Evolutionary conservation across 169 alveolate genomes (phyloP).

Genomic region (Plasmodium cynomolgi): DNA sequence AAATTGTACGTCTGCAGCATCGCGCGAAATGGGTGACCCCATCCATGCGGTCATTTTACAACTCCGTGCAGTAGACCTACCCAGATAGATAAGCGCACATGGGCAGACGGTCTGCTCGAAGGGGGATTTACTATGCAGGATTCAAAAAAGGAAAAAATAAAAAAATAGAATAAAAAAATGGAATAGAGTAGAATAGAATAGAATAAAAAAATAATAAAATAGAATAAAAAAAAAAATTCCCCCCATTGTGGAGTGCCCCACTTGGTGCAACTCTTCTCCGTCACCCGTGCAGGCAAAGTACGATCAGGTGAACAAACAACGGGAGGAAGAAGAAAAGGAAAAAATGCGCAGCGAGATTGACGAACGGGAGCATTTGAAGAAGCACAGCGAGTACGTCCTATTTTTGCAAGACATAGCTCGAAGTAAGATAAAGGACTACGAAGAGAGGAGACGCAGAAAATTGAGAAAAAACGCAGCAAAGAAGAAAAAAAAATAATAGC

Average conservation of each 20-base stretch:
- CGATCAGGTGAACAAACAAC: conserved; percentile 27
- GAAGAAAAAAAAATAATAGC: conserved; percentile 8
- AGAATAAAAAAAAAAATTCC: neutral
- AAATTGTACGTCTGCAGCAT: conserved; percentile 5
- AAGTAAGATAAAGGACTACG: conserved; percentile 50
- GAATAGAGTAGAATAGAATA: too few relatives aligned
- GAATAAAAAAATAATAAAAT: too few relatives aligned
- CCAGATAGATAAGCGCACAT: neutral
- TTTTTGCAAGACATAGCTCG: conserved; percentile 59
- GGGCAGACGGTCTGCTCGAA: neutral
- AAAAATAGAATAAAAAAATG: too few relatives aligned
- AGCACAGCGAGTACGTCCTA: conserved; percentile 26
- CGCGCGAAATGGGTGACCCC: neutral
- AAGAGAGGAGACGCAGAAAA: conserved; percentile 17
- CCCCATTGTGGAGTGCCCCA: neutral
- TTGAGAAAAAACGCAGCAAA: conserved; percentile 3
- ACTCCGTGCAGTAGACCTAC: neutral
- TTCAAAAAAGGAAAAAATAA: neutral
- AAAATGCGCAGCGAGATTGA: conserved; percentile 48
- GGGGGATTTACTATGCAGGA: neutral
- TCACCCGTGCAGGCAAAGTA: conserved; percentile 12
- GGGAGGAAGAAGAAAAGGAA: conserved; percentile 35
- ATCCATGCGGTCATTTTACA: neutral
- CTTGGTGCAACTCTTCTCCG: neutral
- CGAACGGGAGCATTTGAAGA: conserved; percentile 21